phyloP scores from a whole-genome alignment of 140 eudicot species.

The Erigeron philadelphicus region DNA sequence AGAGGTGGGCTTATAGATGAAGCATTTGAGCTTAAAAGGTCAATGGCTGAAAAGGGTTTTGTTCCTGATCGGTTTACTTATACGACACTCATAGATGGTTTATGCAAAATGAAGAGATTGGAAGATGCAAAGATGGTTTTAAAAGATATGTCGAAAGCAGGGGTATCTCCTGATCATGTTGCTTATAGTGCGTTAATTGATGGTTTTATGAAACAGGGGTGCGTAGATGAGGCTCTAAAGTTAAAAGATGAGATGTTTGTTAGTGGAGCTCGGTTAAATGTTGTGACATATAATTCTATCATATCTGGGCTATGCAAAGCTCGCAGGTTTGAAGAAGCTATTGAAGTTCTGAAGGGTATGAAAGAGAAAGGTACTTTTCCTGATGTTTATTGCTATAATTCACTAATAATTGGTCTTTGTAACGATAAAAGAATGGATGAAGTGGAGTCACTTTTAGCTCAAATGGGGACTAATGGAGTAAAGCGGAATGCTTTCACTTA shows the following conservation, averaged over 20 bases:
- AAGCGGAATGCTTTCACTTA: constrained; percentile 66
- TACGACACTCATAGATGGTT: constrained; percentile 57
- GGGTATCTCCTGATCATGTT: constrained; percentile 52
- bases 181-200: constrained; percentile 65
- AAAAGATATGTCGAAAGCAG: constrained; percentile 55
- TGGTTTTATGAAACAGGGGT: constrained; percentile 85
- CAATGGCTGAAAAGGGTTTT: constrained; percentile 58
- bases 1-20: constrained; percentile 50
- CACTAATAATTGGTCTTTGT: constrained; percentile 70
- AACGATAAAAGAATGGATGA: constrained; percentile 51
- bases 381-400: constrained; percentile 74
- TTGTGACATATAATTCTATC: constrained; percentile 50
- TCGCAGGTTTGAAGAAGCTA: constrained; percentile 58
- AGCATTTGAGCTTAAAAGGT: constrained; percentile 58
- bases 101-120: constrained; percentile 53
- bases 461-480: constrained; percentile 55
- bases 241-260: constrained; percentile 56
- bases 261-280: constrained; percentile 49
- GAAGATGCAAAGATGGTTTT: constrained; percentile 60
- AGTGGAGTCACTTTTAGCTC: constrained; percentile 36
- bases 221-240: constrained; percentile 53
- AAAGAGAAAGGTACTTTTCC: constrained; percentile 54
- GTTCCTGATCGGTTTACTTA: constrained; percentile 71
- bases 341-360: constrained; percentile 43
- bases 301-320: constrained; percentile 63